Evolutionary conservation across 345 rosid genomes (phyloP).

Genomic region (Diplotaxis tenuifolia): DNA sequence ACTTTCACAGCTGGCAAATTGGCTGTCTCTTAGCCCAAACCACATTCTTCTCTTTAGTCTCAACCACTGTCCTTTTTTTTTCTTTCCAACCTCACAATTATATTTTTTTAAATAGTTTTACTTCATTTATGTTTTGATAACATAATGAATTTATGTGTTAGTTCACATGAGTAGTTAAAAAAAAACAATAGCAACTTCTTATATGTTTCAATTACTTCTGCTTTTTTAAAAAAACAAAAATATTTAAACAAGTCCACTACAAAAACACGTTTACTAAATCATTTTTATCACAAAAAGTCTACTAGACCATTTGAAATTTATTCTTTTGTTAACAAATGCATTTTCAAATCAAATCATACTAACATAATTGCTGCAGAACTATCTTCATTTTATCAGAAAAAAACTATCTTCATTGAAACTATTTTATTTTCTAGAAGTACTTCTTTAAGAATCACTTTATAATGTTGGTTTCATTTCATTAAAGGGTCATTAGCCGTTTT

Average conservation of each 20-base stretch:
- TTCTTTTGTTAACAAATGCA: not conserved
- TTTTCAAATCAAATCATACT: not conserved
- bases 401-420: not conserved
- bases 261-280: not conserved
- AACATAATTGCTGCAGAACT: not conserved
- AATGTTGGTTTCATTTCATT: not conserved
- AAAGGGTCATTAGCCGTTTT: conserved; percentile 29
- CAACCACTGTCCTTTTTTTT: conserved; percentile 37
- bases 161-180: conserved; percentile 4
- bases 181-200: not conserved
- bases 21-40: conserved; percentile 7
- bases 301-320: not conserved
- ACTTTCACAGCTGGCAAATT: conserved; percentile 35
- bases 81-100: conserved; percentile 33
- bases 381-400: no score
- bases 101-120: not conserved
- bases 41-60: conserved; percentile 20
- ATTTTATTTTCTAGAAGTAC: not conserved
- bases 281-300: not conserved
- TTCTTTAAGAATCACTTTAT: not conserved
- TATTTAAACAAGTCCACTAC: not conserved
- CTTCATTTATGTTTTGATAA: not conserved
- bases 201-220: not conserved
- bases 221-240: not conserved
- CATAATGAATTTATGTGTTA: not conserved